Evolutionary conservation across 2,329 filamentous ascomycete species (phyloP).

Genomic region (Arthrobotrys iridis): DNA sequence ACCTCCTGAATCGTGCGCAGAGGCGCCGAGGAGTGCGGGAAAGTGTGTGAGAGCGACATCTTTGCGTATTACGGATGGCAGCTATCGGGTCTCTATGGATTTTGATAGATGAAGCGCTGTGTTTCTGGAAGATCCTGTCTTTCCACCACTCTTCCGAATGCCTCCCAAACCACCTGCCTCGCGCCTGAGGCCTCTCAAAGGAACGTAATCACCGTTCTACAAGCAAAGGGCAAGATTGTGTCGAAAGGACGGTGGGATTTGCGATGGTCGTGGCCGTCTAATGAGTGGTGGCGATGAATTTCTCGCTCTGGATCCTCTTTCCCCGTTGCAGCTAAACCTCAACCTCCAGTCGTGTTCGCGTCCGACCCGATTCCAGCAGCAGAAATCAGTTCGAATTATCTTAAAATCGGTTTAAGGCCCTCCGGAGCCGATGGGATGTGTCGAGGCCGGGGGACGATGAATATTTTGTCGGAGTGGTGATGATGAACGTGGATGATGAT

Average conservation of each 20-base stretch:
- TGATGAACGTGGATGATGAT: constrained; percentile 22
- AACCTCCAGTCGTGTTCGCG: constrained; percentile 30
- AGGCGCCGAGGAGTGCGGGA: constrained; percentile 90
- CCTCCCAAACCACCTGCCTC: constrained; percentile 20
- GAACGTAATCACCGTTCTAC: constrained; percentile 13
- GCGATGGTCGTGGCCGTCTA: constrained; percentile 13
- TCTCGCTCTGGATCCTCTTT: constrained; percentile 22
- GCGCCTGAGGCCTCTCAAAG: background rate
- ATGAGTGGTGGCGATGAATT: constrained; percentile 29
- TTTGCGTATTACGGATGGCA: constrained; percentile 61
- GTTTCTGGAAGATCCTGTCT: background rate
- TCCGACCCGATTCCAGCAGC: constrained; percentile 22
- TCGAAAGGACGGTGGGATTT: constrained; percentile 48
- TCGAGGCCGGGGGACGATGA: constrained; percentile 29
- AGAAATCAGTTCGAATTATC: constrained; percentile 11
- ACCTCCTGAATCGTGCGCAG: constrained; percentile 98
- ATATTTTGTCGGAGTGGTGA: constrained; percentile 26
- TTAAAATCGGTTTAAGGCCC: constrained; percentile 8
- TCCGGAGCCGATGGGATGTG: constrained; percentile 46
- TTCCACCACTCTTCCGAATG: constrained; percentile 31
- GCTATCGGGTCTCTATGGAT: constrained; percentile 2
- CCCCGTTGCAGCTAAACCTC: background rate
- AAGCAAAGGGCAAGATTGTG: background rate
- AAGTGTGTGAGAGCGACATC: constrained; percentile 88
- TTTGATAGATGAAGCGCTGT: constrained; percentile 10